Percentiles rank a stretch among this genome's conserved stretches.
Evolutionary conservation across 2,329 filamentous ascomycete species (phyloP).

Genomic region (Fusarium hostae): DNA sequence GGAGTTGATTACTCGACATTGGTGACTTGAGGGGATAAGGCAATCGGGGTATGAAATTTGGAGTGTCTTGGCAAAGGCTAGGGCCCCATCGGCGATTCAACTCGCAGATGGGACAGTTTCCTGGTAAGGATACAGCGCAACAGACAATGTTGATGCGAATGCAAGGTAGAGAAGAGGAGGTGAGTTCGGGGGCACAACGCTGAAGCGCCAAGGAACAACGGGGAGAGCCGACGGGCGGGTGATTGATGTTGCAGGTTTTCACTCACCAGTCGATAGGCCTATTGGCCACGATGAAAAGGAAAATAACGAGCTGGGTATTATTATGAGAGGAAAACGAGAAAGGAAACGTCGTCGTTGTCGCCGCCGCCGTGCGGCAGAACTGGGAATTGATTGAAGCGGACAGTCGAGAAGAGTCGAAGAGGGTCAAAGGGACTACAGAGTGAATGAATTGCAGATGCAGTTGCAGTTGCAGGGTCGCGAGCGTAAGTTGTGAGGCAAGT

Average conservation of each 20-base stretch:
- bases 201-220: conserved; percentile 8
- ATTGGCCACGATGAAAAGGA: conserved; percentile 24
- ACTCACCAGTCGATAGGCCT: conserved; percentile 38
- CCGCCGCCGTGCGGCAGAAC: conserved; percentile 33
- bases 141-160: background rate
- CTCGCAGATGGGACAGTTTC: conserved; percentile 1
- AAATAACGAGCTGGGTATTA: conserved; percentile 15
- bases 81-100: conserved; percentile 16
- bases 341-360: conserved; percentile 11
- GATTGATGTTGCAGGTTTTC: conserved; percentile 4
- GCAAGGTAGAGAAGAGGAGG: conserved; percentile 2
- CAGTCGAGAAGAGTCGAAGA: conserved; percentile 35
- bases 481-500: conserved; percentile 49
- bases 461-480: conserved; percentile 45
- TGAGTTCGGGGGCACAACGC: conserved; percentile 11
- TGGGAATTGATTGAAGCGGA: conserved; percentile 20
- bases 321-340: background rate
- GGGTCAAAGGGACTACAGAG: conserved; percentile 38
- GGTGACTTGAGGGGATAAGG: conserved; percentile 15
- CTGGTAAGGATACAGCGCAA: background rate
- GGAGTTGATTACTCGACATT: conserved; percentile 12
- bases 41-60: conserved; percentile 20
- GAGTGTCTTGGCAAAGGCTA: conserved; percentile 10
- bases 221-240: conserved; percentile 2
- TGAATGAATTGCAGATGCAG: conserved; percentile 33